Base-by-base conservation (phyloP, 768 basidiomycete genomes). In the Boletus tylopilopsis region DNA sequence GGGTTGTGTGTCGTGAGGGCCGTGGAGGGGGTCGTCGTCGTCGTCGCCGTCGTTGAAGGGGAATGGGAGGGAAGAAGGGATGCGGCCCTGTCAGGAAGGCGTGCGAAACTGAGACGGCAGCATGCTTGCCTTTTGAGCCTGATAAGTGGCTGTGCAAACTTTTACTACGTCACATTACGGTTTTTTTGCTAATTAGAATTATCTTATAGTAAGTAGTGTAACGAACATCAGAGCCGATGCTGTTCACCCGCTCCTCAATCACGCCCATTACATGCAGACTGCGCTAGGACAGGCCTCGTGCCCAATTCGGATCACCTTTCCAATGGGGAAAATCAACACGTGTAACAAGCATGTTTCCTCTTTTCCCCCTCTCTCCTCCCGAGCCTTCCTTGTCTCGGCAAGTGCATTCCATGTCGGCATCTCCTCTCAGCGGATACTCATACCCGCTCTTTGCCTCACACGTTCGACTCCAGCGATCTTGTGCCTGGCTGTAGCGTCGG, bases 101-200 rank as follows among this genome's bases (percentile, higher is more conserved):
- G 66, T 67, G 66, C 45, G 66, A 67, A 66, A 45, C 15, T 40
- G 57, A 38, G 46, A 50, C 7, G 57, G 59, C 39, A 56, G 54
- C 57, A 52, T 47, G 53, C 49, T 54, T 64, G 62, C 56, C 55
- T 68, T 68, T 60, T 68, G 64, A 66, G 64, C 54, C 34, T 49
- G 55, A 54, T 53, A 13, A 24, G 66, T 66, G 64, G 64, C 64
- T 67, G 63, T 66, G 64, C 38, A 24, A 6, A 8, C 11, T 29
- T 16, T 30, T 38, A 12, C 21, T 4, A 9, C 35, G 29, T 54
- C 36, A 45, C 41, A 39, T 18, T 45, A 29, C 29, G 25, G 21
- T 33, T 44, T 19, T 25, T 44, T 19, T 25, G 27, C 15, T 46
- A 18, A 37, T 32, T 16, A 21, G 10, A 23, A 9, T 6, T n/a